These are phyloP conservation scores for Curvularia hawaiiensis DNA, from an alignment of 2,329 filamentous ascomycete genomes.

Conservation along the genomic window DNA sequence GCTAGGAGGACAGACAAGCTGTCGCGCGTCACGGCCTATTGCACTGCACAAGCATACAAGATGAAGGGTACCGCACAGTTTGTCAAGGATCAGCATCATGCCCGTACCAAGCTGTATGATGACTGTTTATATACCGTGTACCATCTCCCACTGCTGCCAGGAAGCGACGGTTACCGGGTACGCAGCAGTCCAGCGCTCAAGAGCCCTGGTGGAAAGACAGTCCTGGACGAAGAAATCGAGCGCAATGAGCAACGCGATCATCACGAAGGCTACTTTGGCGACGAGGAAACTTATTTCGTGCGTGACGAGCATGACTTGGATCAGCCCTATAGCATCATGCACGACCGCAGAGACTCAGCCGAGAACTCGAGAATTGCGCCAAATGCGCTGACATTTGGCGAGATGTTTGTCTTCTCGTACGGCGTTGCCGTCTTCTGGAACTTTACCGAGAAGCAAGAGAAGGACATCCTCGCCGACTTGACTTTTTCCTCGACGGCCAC, in stretches of 20 bases:
- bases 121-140: conserved; percentile 97
- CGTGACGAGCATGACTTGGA: conserved; percentile 39
- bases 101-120: conserved; percentile 95
- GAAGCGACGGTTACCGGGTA: conserved; percentile 83
- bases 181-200: conserved; percentile 91
- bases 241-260: conserved; percentile 87
- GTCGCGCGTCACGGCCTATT: conserved; percentile 91
- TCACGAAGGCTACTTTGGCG: conserved; percentile 87
- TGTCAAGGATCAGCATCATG: conserved; percentile 82
- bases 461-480: conserved; percentile 92
- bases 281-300: conserved; percentile 64
- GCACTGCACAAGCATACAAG: conserved; percentile 92
- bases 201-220: conserved; percentile 88
- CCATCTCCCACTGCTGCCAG: conserved; percentile 85
- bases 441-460: conserved; percentile 94
- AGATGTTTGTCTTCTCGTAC: conserved; percentile 97
- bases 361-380: conserved; percentile 62
- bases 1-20: conserved; percentile 84
- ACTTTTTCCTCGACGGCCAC: conserved; percentile 80
- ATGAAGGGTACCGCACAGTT: conserved; percentile 88
- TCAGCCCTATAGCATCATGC: conserved; percentile 27
- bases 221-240: conserved; percentile 95
- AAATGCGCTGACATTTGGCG: conserved; percentile 79
- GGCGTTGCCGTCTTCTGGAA: conserved; percentile 99
- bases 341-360: conserved; percentile 28